Base-by-base conservation (phyloP, 176 grass and related monocot genomes). In the Oryza australiensis region DNA sequence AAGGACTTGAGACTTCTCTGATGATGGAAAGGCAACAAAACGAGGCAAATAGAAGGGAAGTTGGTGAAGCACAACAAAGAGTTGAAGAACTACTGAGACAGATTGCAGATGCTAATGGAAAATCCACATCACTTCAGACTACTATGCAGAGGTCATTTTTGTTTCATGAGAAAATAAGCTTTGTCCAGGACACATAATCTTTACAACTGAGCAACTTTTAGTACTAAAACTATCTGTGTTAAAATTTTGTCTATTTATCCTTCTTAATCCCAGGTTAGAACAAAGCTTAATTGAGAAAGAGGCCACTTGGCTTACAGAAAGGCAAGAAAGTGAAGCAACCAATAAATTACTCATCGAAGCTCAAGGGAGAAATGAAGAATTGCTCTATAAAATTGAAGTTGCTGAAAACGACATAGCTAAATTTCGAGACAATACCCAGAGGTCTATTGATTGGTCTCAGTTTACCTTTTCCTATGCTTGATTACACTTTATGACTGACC, bases 91-190 rank as follows among this genome's bases (percentile, higher is more conserved):
- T 94, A 49, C 62, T 83, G 55, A 75, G 45, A 67, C 75, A 88
- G 86, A 46, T 88, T 76, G 81, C 66, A 94, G 75, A 86, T 84
- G 78, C 82, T 70, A 80, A 91, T 29, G 69, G 87, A 86, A 91
- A 84, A 83, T 88, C 71, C 23, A 69, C 62, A 18, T 14, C 79
- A 34, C 92, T 91, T 80, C 88, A 88, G 37, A 78, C 68, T 82
- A 83, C 84, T 84, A 72, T 94, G 33, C 85, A 84, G 87, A 91
- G 94, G 91, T 97, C 84, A 48, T 40, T 66, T 71, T 80, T 2
- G 30, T 75, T 88, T 62, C 11, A 26, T 57, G 75, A 80, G 41
- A 80, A 55, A 75, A 66, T 73, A 57, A 73, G 26, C 68, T 78
- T 62, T 83, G 24, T 73, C 34, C 62, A 62, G 68, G 37, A 68